Evolutionary conservation across 306 rosid genomes (phyloP).

Genomic region (Ziziphus jujuba): DNA sequence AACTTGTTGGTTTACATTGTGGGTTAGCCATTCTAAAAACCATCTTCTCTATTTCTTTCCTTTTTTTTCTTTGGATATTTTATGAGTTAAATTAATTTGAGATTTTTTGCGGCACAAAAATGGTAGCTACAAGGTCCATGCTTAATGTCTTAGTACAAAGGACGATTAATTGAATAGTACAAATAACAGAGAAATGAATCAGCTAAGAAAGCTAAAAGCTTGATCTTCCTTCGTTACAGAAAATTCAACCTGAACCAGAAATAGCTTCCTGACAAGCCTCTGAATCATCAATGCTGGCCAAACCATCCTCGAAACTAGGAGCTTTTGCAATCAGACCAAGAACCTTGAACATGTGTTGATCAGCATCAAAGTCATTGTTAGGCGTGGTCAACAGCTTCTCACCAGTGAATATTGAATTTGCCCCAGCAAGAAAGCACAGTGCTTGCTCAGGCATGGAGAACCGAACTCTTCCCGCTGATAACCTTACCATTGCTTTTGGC

Average conservation of each 20-base stretch:
- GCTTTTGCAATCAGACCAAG: slow-evolving; percentile 51
- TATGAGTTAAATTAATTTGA: no score
- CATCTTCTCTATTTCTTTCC: no score
- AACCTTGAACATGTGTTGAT: slow-evolving; percentile 65
- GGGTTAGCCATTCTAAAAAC: no score
- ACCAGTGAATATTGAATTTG: slow-evolving; percentile 94
- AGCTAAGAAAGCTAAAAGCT: neutral
- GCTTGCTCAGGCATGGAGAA: slow-evolving; percentile 97
- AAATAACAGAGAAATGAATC: neutral
- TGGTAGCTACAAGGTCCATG: no score
- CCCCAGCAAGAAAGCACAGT: slow-evolving; percentile 90
- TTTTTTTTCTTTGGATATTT: no score
- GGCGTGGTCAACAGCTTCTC: slow-evolving; percentile 94
- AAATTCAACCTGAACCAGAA: slow-evolving; percentile 32
- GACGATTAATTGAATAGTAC: no score
- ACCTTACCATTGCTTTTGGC: slow-evolving; percentile 96
- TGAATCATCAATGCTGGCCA: slow-evolving; percentile 14
- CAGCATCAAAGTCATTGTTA: slow-evolving; percentile 90
- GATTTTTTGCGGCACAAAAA: no score
- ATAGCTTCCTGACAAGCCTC: slow-evolving; percentile 39
- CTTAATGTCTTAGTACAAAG: neutral
- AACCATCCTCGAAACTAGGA: slow-evolving; percentile 36
- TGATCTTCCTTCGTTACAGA: no score
- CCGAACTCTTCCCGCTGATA: slow-evolving; percentile 92
- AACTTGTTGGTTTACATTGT: no score